These are phyloP conservation scores for Apiospora pterosperma DNA, from an alignment of 2,329 filamentous ascomycete species.

Conservation along the genomic window DNA sequence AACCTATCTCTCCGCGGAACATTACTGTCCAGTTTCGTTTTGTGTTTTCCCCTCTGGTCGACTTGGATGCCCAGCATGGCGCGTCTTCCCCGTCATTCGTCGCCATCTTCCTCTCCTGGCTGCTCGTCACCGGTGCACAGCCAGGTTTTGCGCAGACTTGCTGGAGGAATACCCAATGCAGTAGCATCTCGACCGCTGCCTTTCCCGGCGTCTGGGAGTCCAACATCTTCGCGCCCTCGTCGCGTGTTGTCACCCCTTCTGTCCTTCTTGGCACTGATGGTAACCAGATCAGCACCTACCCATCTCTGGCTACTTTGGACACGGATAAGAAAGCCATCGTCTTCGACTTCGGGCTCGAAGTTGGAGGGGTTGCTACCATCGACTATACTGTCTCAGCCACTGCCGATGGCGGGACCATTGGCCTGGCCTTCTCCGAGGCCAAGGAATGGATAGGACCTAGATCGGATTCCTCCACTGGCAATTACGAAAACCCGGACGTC, in stretches of 20 bases:
- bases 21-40: background rate
- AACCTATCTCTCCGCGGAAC: background rate
- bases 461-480: conserved; percentile 37
- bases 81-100: background rate
- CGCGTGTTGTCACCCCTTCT: conserved; percentile 45
- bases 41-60: background rate
- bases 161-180: conserved; percentile 54
- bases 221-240: conserved; percentile 53
- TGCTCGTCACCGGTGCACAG: background rate
- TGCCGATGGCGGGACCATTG: conserved; percentile 27
- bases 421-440: conserved; percentile 39
- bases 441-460: conserved; percentile 37
- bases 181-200: conserved; percentile 41
- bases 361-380: conserved; percentile 24
- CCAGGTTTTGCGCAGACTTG: conserved; percentile 29
- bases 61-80: background rate
- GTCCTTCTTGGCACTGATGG: conserved; percentile 30
- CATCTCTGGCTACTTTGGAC: conserved; percentile 11
- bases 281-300: conserved; percentile 11
- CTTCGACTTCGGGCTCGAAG: conserved; percentile 25
- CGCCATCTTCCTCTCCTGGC: background rate
- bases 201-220: conserved; percentile 57
- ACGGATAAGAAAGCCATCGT: conserved; percentile 14
- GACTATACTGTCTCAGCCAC: conserved; percentile 18
- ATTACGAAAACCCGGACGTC: conserved; percentile 29